A percentile compares a stretch with the other conserved stretches of the same genome.
Evolutionary conservation across 2,329 filamentous ascomycete species (phyloP).

Genomic region (Coniochaeta sp.): DNA sequence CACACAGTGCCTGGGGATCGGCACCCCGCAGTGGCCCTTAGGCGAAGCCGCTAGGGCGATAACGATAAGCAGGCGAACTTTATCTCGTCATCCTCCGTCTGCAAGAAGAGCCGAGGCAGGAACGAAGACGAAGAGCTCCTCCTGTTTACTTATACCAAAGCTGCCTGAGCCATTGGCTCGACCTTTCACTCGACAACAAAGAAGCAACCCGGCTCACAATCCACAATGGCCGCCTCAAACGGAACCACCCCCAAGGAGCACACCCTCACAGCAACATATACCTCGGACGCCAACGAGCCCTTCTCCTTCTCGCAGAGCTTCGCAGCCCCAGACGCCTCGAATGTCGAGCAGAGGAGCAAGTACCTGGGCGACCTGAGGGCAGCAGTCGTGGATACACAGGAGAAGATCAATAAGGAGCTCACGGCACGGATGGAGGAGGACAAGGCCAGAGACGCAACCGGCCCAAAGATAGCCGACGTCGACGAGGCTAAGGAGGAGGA

Average conservation of each 20-base stretch:
- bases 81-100: not conserved
- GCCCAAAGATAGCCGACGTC: constrained; percentile 17
- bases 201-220: not conserved
- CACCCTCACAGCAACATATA: constrained; percentile 41
- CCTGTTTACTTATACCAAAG: not conserved
- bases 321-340: constrained; percentile 21
- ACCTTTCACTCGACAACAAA: too few species aligned
- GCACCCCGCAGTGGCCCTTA: not conserved
- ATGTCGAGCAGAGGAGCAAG: constrained; percentile 41
- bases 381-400: constrained; percentile 54
- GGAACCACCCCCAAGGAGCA: not conserved
- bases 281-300: constrained; percentile 38
- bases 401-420: constrained; percentile 61
- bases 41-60: not conserved
- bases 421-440: constrained; percentile 71
- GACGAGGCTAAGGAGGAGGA: constrained; percentile 60
- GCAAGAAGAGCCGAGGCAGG: not conserved
- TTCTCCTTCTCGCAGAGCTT: constrained; percentile 36
- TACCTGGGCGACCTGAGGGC: constrained; percentile 55
- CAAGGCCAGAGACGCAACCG: constrained; percentile 39
- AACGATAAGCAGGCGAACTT: not conserved
- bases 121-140: not conserved
- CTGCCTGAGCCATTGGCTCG: too few species aligned
- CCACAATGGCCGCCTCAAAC: not conserved
- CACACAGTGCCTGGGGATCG: not conserved